Base-by-base conservation (phyloP, 176 grass and related monocot genomes). In the Themeda triandra region DNA sequence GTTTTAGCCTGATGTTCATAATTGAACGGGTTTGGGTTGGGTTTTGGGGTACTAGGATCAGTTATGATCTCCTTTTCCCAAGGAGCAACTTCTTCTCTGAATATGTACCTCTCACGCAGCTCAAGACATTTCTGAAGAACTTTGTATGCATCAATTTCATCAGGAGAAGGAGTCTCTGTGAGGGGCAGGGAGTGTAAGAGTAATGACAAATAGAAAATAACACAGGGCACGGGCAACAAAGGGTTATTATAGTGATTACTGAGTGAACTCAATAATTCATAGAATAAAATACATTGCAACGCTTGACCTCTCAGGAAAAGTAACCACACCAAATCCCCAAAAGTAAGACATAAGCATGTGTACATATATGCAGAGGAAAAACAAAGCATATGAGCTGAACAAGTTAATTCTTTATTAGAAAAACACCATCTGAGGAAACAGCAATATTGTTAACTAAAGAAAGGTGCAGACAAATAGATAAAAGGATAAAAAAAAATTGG, bases 21-120 rank as follows among this genome's bases (percentile, higher is more conserved):
- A 39, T 65, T 60, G 73, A 98, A 98, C n/a, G 95, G 95, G 62
- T 91, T 90, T 66, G 90, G 87, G 62, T 91, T 94, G 48, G 95
- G 95, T 73, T 98, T 98, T 73, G 95, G 95, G 54, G 92, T 98
- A 84, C 92, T 91, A 85, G 95, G 95, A 66, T 98, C 95, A 71
- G 92, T 98, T 90, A 98, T 98, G 67, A 93, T 82, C 69, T 98
- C 95, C 80, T 95, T 98, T 82, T 93, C 95, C 95, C 95, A 98
- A 63, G 90, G 92, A 88, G 95, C 90, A 82, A 92, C 82, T 87
- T 91, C 95, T 92, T 98, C 95, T 91, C 79, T 91, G 83, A 91
- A 98, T 65, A 98, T 71, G 82, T 98, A 98, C 54, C 51, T 88
- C 75, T 98, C 88, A 74, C 95, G 90, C 84, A 98, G 80, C 62